phyloP scores from a whole-genome alignment of 768 basidiomycete genomes.

The Russula ochroleuca region DNA sequence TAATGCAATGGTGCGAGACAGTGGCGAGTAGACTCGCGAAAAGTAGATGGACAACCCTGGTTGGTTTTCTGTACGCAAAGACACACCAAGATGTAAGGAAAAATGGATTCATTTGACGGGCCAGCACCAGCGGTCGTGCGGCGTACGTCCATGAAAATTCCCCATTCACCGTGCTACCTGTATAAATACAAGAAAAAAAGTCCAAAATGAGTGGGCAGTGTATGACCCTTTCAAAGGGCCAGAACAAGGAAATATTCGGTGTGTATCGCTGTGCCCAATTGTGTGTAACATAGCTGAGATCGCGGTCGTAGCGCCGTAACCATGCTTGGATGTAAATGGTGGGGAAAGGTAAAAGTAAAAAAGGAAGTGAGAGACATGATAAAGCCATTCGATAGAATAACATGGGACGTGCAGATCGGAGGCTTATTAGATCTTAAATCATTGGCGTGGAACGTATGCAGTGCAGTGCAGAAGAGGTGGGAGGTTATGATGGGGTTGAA shows the following conservation, averaged over 20 bases:
- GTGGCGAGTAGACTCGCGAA: no score
- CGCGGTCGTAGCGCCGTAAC: background rate
- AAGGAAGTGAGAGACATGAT: background rate
- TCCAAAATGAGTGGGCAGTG: conserved; percentile 1
- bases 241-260: conserved; percentile 11
- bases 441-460: conserved; percentile 13
- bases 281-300: background rate
- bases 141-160: background rate
- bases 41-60: no score
- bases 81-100: background rate
- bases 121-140: background rate
- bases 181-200: conserved; percentile 17
- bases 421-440: conserved; percentile 22
- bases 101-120: no score
- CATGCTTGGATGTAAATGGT: background rate
- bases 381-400: conserved; percentile 11
- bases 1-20: no score
- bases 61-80: background rate
- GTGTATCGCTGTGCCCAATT: conserved; percentile 3
- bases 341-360: background rate
- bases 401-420: conserved; percentile 21
- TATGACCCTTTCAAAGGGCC: conserved; percentile 10
- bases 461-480: background rate
- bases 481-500: background rate
- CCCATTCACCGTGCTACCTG: background rate